phyloP scores from a whole-genome alignment of 163 green algal species.

The Scenedesmus sp. region DNA sequence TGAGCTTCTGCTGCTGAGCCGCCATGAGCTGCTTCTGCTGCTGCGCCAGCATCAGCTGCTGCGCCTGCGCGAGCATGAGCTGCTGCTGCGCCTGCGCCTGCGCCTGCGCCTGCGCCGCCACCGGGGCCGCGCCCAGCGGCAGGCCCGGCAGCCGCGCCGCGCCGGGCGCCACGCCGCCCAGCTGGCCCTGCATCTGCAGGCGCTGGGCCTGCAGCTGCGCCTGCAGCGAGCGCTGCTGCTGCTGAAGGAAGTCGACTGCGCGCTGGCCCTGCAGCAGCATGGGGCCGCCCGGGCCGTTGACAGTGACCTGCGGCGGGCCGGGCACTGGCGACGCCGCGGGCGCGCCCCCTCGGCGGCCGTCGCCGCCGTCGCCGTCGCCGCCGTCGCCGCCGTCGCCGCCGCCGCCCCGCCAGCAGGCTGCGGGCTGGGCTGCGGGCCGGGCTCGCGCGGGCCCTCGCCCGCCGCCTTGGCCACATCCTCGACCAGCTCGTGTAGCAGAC shows the following conservation, averaged over 20 bases:
- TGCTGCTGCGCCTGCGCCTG: not conserved
- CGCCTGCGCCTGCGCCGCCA: too few species aligned
- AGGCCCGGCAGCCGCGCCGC: too few species aligned
- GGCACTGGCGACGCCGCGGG: too few species aligned
- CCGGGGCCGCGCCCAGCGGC: too few species aligned
- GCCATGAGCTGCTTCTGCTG: slow-evolving; percentile 12
- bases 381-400: not conserved
- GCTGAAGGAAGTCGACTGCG: slow-evolving; percentile 11
- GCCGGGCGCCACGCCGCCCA: not conserved
- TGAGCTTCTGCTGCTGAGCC: not conserved
- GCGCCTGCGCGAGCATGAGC: not conserved
- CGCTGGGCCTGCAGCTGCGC: slow-evolving; percentile 10
- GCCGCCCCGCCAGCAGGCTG: not conserved
- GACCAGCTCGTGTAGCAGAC: slow-evolving; percentile 22
- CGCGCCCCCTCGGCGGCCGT: too few species aligned
- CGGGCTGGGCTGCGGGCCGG: not conserved
- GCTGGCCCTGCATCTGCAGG: slow-evolving; percentile 4
- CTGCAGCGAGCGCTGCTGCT: slow-evolving; percentile 30
- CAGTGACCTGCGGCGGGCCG: too few species aligned
- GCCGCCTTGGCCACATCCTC: slow-evolving; percentile 21
- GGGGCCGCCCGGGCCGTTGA: too few species aligned
- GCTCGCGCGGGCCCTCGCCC: not conserved
- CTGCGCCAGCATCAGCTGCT: not conserved
- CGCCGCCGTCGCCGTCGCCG: too few species aligned
- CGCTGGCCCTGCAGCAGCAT: too few species aligned